Evolutionary conservation across 352 stramenopile genomes (phyloP), one percentile per base, ranked within the genome.

Genomic region (Globisporangium nunn): DNA sequence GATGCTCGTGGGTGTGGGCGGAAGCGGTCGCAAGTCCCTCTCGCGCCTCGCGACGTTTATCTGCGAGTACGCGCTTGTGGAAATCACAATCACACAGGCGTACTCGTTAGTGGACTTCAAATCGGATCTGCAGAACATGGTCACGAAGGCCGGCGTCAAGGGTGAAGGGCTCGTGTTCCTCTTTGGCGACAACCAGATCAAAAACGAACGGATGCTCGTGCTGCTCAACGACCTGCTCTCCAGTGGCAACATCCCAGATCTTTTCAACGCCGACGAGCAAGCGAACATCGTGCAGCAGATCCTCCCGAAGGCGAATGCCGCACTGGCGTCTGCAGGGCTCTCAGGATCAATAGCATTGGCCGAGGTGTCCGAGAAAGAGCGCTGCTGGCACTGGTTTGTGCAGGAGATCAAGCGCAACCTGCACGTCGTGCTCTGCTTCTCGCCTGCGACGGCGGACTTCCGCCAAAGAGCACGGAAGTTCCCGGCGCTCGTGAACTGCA

Each of bases 71-170:
- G 58, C 74, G 6, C 69, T 97, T 12, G 71, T 87, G 1, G 90
- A 98, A 61, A 95, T 98, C 50, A 71, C 86, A 23, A 93, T 98
- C 58, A 96, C 86, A 2, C 80, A 87, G 39, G 75, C 70, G 2
- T 98, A 98, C 68, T 85, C 75, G 56, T 75, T 97, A 4, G 68
- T 95, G 35, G 93, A 98, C 62, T 94, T 98, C 52, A 98, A 98
- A 59, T 82, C 96, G 0, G 93, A 98, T 60, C 72, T 98, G 11
- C 96, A 98, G 61, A 74, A 53, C 17, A 91, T 98, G 72, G 95
- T 92, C 41, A 61, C 75, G 33, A 88, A 95, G 50, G 89, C 94
- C 14, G 95, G 93, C 4, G 61, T 98, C n/a, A 97, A 97, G 67
- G 87, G 96, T 8, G 87, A 98, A 31, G 74, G 78, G 11, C 64